Evolutionary conservation across 805 yeast genomes (phyloP).

Genomic region (Sugiyamaella lignohabitans): DNA sequence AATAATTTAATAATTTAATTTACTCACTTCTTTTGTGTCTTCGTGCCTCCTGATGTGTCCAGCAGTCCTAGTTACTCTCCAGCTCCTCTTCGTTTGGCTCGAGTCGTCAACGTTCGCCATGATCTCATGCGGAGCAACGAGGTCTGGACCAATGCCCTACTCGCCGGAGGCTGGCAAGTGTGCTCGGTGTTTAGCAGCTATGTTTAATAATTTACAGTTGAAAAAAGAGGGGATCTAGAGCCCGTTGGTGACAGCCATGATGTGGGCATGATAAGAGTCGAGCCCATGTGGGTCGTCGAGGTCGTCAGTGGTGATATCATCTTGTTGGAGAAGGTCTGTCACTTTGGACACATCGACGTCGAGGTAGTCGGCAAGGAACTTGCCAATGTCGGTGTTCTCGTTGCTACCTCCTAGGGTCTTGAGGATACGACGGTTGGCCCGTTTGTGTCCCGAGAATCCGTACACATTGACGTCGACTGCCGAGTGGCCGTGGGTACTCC

Average conservation of each 20-base stretch:
- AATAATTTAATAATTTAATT: too few relatives aligned
- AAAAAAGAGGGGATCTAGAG: too few relatives aligned
- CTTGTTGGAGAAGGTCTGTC: constrained; percentile 24
- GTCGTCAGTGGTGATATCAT: constrained; percentile 3
- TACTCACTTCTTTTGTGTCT: background rate
- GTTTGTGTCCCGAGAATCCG: constrained; percentile 56
- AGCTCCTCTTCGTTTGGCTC: background rate
- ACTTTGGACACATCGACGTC: constrained; percentile 29
- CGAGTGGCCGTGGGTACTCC: constrained; percentile 95
- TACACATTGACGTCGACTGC: constrained; percentile 90
- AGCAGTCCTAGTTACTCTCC: background rate
- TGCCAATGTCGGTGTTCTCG: constrained; percentile 82
- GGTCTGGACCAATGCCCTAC: background rate
- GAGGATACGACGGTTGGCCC: constrained; percentile 17
- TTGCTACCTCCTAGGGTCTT: constrained; percentile 64
- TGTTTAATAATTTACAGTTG: too few relatives aligned
- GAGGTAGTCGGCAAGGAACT: constrained; percentile 54
- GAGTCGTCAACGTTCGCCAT: background rate
- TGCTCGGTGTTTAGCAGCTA: background rate
- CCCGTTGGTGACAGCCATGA: too few relatives aligned
- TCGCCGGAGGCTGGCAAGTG: background rate
- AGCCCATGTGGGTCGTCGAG: constrained; percentile 2
- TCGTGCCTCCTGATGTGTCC: background rate
- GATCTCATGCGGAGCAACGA: background rate
- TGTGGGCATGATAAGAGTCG: constrained; percentile 3